Evolutionary conservation across 768 basidiomycete species (phyloP).

Genomic region (Lactarius hengduanensis): DNA sequence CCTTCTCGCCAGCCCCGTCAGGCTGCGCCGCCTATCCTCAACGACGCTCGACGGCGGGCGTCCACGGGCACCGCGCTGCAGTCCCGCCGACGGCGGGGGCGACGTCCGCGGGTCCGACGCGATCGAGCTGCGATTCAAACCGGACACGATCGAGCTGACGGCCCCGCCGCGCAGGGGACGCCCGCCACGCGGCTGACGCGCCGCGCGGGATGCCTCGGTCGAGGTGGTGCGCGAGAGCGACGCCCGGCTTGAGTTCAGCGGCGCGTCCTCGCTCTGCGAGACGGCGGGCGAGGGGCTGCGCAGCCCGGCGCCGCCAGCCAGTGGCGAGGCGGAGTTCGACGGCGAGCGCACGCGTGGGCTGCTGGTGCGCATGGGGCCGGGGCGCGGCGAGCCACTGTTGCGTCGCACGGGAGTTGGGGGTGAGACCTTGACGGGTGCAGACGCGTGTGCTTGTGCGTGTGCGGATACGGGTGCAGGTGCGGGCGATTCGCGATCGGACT

Average conservation of each 20-base stretch:
- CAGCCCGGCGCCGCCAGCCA: conserved; percentile 5
- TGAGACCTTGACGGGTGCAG: conserved; percentile 40
- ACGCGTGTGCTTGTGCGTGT: conserved; percentile 29
- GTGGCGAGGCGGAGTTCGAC: conserved; percentile 14
- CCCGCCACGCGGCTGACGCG: conserved; percentile 21
- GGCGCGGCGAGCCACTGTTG: conserved; percentile 40
- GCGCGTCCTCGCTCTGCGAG: conserved; percentile 18
- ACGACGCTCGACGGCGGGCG: conserved; percentile 27
- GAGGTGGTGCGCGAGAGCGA: conserved; percentile 25
- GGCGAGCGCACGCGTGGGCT: conserved; percentile 35
- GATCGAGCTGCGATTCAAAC: conserved; percentile 24
- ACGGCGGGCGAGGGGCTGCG: conserved; percentile 24
- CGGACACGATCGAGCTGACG: conserved; percentile 19
- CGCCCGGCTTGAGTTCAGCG: conserved; percentile 17
- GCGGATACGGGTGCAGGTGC: background rate
- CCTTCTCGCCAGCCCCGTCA: conserved; percentile 53
- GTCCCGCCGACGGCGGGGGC: conserved; percentile 19
- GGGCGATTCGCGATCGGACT: conserved; percentile 27
- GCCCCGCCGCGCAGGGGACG: conserved; percentile 26
- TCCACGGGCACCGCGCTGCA: conserved; percentile 24
- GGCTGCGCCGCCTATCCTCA: conserved; percentile 21
- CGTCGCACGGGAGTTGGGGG: conserved; percentile 55
- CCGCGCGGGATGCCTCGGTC: conserved; percentile 13
- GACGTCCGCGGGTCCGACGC: conserved; percentile 20
- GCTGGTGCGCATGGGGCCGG: conserved; percentile 36